These are phyloP conservation scores for Phytophthora idaei DNA, from an alignment of 352 stramenopile genomes.

Conservation along the genomic window DNA sequence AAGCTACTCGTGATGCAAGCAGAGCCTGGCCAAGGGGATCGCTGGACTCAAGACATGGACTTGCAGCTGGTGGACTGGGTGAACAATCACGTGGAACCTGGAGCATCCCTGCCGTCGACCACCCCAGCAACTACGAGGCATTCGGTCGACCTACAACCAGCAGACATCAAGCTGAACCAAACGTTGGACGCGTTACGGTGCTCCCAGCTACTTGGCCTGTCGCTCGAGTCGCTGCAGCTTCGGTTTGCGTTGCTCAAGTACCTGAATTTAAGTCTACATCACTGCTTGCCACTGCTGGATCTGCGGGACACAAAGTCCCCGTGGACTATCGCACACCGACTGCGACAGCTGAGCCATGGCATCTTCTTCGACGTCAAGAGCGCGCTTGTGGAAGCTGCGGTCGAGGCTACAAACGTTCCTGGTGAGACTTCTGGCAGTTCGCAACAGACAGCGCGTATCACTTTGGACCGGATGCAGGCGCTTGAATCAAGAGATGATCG, in stretches of 20 bases:
- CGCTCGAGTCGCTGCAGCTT: slow-evolving; percentile 65
- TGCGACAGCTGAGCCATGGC: slow-evolving; percentile 81
- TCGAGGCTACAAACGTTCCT: slow-evolving; percentile 72
- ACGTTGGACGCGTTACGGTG: slow-evolving; percentile 79
- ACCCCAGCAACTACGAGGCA: slow-evolving; percentile 28
- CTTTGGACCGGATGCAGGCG: slow-evolving; percentile 82
- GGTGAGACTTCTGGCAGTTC: slow-evolving; percentile 56
- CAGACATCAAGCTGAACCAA: slow-evolving; percentile 72
- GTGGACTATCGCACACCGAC: slow-evolving; percentile 76
- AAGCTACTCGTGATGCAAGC: slow-evolving; percentile 31
- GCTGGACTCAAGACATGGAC: slow-evolving; percentile 80
- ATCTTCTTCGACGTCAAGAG: slow-evolving; percentile 91
- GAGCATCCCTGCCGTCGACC: slow-evolving; percentile 26
- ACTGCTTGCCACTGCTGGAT: slow-evolving; percentile 76
- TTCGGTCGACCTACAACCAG: slow-evolving; percentile 71
- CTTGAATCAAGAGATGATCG: slow-evolving; percentile 89
- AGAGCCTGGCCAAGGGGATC: not conserved
- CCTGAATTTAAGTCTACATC: slow-evolving; percentile 73
- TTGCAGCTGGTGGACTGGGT: slow-evolving; percentile 88
- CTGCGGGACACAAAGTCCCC: slow-evolving; percentile 69
- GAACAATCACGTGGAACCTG: slow-evolving; percentile 75
- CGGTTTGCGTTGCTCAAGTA: slow-evolving; percentile 86
- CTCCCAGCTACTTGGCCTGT: slow-evolving; percentile 62
- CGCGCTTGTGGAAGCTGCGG: slow-evolving; percentile 75
- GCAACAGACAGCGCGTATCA: slow-evolving; percentile 82